Conservation (phyloP, 1,139 yeast genomes). For the Saccharomycopsis hybrid region DNA sequence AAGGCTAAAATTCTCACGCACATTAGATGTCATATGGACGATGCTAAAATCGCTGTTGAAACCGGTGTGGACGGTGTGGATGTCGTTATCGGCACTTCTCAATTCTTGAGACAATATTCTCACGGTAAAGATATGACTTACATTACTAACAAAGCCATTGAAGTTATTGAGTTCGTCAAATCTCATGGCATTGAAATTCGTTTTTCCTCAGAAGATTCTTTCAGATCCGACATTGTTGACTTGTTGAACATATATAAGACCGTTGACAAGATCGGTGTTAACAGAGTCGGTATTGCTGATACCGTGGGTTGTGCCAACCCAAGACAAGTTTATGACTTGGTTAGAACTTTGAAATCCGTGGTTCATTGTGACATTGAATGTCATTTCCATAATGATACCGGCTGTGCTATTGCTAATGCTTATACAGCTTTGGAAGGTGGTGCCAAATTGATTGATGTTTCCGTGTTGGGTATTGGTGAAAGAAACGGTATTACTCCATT, state of each 20-base stretch:
- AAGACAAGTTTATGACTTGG: slow-evolving; percentile 95
- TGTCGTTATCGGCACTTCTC: slow-evolving; percentile 97
- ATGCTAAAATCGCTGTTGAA: slow-evolving; percentile 92
- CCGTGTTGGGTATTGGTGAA: slow-evolving; percentile 97
- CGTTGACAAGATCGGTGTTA: slow-evolving; percentile 95
- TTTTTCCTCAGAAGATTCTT: slow-evolving; percentile 95
- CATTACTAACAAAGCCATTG: slow-evolving; percentile 93
- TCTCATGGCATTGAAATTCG: slow-evolving; percentile 95
- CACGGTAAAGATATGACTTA: slow-evolving; percentile 99
- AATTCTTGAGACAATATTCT: slow-evolving; percentile 86
- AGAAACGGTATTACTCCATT: slow-evolving; percentile 97
- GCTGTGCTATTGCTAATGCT: slow-evolving; percentile 98
- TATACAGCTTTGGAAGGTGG: slow-evolving; percentile 98
- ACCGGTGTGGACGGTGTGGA: slow-evolving; percentile 99
- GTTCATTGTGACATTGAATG: slow-evolving; percentile 97
- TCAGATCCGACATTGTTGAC: slow-evolving; percentile 95
- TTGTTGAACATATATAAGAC: slow-evolving; percentile 92
- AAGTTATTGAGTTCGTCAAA: slow-evolving; percentile 96
- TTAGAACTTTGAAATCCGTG: slow-evolving; percentile 85
- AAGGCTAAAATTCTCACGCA: slow-evolving; percentile 90
- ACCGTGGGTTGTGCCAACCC: slow-evolving; percentile 99
- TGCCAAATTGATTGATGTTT: slow-evolving; percentile 89
- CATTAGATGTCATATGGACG: slow-evolving; percentile 98
- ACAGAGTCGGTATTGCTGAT: slow-evolving; percentile 98
- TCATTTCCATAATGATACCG: slow-evolving; percentile 98